Evolutionary conservation across 2,329 filamentous ascomycete species (phyloP).

Genomic region (Juglanconis oblonga): DNA sequence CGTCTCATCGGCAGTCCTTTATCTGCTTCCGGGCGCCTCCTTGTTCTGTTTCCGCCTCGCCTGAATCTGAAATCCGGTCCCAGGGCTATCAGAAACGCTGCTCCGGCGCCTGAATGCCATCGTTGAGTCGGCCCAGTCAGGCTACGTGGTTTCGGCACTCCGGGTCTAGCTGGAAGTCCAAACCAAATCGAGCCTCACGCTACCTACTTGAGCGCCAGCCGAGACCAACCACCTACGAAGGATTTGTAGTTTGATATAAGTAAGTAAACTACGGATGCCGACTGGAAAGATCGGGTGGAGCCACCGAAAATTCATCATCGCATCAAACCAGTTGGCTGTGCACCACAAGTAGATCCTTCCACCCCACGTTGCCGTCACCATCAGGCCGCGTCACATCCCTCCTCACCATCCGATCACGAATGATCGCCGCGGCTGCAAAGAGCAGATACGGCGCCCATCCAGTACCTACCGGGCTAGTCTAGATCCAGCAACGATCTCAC

Average conservation of each 20-base stretch:
- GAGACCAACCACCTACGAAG: too few relatives aligned
- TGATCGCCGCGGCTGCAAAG: neutral
- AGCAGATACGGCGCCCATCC: neutral
- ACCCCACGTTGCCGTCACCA: neutral
- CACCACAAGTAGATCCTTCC: neutral
- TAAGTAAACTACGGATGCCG: too few relatives aligned
- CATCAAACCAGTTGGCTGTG: too few relatives aligned
- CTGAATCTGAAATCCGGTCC: neutral
- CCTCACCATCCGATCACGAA: conserved; percentile 6
- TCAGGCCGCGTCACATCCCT: conserved; percentile 16
- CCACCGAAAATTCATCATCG: too few relatives aligned
- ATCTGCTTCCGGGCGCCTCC: neutral
- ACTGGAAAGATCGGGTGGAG: too few relatives aligned
- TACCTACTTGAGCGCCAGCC: neutral
- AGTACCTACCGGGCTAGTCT: neutral
- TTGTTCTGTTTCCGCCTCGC: neutral
- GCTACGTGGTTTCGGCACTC: neutral
- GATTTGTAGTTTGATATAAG: too few relatives aligned
- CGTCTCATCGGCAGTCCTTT: neutral
- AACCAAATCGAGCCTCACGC: neutral
- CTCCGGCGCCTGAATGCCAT: neutral
- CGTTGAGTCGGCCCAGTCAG: neutral
- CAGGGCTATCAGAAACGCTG: neutral
- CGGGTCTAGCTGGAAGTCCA: conserved; percentile 6
- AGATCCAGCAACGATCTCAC: neutral